Evolutionary conservation across 768 basidiomycete species (phyloP), one percentile per base, ranked within the genome.

Genomic region (Lactifluus rugatus): DNA sequence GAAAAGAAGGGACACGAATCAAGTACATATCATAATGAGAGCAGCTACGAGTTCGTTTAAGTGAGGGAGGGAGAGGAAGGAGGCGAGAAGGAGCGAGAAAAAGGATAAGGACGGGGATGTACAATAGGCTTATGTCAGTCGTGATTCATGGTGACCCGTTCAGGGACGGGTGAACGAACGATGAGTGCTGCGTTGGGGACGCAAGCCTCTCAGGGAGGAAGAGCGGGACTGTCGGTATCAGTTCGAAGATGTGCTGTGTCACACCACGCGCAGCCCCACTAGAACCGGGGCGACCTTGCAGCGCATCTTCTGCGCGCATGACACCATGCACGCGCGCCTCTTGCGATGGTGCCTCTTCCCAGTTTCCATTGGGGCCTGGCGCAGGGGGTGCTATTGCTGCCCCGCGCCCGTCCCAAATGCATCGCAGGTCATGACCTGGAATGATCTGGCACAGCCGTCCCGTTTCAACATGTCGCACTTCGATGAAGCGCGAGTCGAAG

Each of bases 401-500:
- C 19, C 80, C 70, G 66, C 90, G 83, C 13, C 90, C 94, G 67
- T 97, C 93, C 88, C 92, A 96, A 26, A 92, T 81, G 66, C 90
- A 92, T 26, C 85, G 82, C 45, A 94, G 77, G 62, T 93, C 89
- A 55, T 79, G 79, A 1, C 92, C 91, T 0, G 81, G 78, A 58
- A 93, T 85, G 67, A 93, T 88, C 68, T 93, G 90, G 1, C 81
- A 82, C 5, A 92, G 79, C 0, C 86, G 79, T 3, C 90, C 89
- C 0, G 84, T 88, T 62, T 84, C 81, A 62, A 91, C 79, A 69
- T 93, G 86, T 23, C 93, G 83, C 41, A 96, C 80, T 71, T 96
- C 93, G 64, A 96, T 88, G 73, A 96, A 94, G 2, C 88, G 85
- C 9, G 82, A 78, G 68, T 94, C 91, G 68, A 95, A 91, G 48